Percentiles rank a stretch among this genome's conserved stretches.
phyloP scores from a whole-genome alignment of 225 moss, liverwort and hornwort species.

The Pleurozium schreberi region DNA sequence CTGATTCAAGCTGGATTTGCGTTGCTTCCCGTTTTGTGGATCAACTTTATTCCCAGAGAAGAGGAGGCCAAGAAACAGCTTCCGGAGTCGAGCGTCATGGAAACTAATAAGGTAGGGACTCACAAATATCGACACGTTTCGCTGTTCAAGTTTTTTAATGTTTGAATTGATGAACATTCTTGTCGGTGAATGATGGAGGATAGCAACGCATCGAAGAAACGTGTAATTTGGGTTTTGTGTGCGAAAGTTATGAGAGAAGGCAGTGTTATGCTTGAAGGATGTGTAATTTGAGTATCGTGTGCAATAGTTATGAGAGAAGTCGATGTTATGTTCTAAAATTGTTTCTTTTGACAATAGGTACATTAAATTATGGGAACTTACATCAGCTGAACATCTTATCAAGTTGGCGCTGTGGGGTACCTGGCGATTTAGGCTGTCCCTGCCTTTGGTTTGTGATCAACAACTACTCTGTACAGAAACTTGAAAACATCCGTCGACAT shows the following conservation, averaged over 20 bases:
- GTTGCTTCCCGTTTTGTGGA: constrained; percentile 51
- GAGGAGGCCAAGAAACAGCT: neutral
- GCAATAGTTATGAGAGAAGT: neutral
- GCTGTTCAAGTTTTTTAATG: neutral
- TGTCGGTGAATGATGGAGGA: no score
- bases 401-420: neutral
- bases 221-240: neutral
- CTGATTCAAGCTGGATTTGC: constrained; percentile 58
- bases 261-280: neutral
- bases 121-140: neutral
- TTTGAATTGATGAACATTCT: neutral
- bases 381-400: neutral
- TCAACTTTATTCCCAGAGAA: constrained; percentile 49
- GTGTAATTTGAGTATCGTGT: neutral
- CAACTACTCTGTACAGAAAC: neutral
- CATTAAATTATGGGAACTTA: neutral
- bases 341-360: neutral
- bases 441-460: neutral
- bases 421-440: neutral
- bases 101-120: neutral
- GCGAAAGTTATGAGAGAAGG: neutral
- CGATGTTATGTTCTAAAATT: neutral
- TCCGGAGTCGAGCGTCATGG: neutral
- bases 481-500: constrained; percentile 21
- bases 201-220: neutral